These are phyloP conservation scores for Eutypella sp. DNA, from an alignment of 2,329 filamentous ascomycete species.

Conservation along the genomic window DNA sequence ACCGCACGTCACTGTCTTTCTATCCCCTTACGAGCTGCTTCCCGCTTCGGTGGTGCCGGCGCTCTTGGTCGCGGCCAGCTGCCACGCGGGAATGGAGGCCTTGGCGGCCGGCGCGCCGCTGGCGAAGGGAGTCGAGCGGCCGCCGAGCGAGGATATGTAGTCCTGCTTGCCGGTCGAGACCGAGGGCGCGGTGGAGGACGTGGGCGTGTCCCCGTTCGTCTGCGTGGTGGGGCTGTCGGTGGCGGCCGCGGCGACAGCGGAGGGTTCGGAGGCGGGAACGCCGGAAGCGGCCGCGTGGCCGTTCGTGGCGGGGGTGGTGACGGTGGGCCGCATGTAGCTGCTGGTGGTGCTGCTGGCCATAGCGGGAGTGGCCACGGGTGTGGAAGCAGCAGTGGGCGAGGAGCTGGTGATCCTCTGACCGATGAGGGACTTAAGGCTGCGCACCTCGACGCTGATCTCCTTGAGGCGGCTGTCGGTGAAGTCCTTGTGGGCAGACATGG, in stretches of 20 bases:
- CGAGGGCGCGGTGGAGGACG: conserved; percentile 23
- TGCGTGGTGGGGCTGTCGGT: conserved; percentile 15
- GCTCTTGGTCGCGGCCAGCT: conserved; percentile 61
- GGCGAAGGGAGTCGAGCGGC: conserved; percentile 43
- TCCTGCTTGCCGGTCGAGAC: conserved; percentile 22
- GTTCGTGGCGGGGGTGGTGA: not conserved
- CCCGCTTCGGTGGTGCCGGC: conserved; percentile 3
- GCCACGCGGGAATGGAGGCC: conserved; percentile 75
- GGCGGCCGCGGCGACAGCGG: conserved; percentile 2
- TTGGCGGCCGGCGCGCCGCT: conserved; percentile 46
- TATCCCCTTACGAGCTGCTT: too few species aligned
- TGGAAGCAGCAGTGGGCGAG: conserved; percentile 15
- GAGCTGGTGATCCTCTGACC: conserved; percentile 51
- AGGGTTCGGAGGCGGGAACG: conserved; percentile 1
- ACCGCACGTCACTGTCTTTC: too few species aligned
- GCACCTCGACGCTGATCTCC: conserved; percentile 82
- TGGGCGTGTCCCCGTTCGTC: conserved; percentile 28
- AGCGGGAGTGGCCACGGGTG: not conserved
- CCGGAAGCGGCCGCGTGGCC: conserved; percentile 5
- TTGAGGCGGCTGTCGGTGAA: conserved; percentile 73
- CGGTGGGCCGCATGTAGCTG: conserved; percentile 13
- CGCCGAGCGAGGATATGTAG: conserved; percentile 30
- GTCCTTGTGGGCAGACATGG: conserved; percentile 82
- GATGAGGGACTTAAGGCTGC: conserved; percentile 87
- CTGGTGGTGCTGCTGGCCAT: conserved; percentile 7